These are phyloP conservation scores for Rhizopogon salebrosus DNA, from an alignment of 768 basidiomycete genomes.

Conservation along the genomic window DNA sequence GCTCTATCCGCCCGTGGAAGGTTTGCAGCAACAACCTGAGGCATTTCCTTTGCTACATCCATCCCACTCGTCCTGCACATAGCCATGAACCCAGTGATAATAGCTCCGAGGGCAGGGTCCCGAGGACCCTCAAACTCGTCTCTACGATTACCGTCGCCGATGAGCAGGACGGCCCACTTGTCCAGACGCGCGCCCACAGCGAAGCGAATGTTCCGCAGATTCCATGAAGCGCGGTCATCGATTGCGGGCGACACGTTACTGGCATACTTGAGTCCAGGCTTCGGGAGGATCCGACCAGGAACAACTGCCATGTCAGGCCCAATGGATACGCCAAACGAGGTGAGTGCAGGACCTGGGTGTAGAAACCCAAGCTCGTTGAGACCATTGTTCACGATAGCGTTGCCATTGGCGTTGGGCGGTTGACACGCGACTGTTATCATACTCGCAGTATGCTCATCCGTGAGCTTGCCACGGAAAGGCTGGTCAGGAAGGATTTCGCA, in stretches of 20 bases:
- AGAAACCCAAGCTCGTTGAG: constrained; percentile 38
- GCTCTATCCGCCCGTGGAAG: constrained; percentile 47
- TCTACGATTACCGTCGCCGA: constrained; percentile 50
- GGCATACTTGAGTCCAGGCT: constrained; percentile 38
- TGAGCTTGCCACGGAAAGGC: constrained; percentile 45
- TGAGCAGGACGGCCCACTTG: constrained; percentile 66
- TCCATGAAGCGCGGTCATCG: constrained; percentile 48
- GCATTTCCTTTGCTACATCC: constrained; percentile 34
- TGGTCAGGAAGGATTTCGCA: constrained; percentile 42
- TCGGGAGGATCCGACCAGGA: constrained; percentile 45
- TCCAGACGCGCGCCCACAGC: constrained; percentile 47
- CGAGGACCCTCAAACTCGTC: constrained; percentile 52
- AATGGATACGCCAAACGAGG: constrained; percentile 40
- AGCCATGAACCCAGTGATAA: constrained; percentile 47
- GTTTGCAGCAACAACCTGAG: constrained; percentile 32
- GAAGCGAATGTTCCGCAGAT: constrained; percentile 55
- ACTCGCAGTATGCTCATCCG: constrained; percentile 44
- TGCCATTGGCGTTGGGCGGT: constrained; percentile 44
- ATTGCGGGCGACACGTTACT: constrained; percentile 24
- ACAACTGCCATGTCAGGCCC: constrained; percentile 50
- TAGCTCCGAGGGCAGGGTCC: constrained; percentile 48
- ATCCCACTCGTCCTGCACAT: constrained; percentile 70
- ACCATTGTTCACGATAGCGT: constrained; percentile 38
- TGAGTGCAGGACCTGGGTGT: constrained; percentile 28
- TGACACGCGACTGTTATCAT: constrained; percentile 50